Percentiles rank a stretch among this genome's conserved stretches.
phyloP scores from a whole-genome alignment of 495 filamentous ascomycete species.

The Melanomma pulvis-pyrius region DNA sequence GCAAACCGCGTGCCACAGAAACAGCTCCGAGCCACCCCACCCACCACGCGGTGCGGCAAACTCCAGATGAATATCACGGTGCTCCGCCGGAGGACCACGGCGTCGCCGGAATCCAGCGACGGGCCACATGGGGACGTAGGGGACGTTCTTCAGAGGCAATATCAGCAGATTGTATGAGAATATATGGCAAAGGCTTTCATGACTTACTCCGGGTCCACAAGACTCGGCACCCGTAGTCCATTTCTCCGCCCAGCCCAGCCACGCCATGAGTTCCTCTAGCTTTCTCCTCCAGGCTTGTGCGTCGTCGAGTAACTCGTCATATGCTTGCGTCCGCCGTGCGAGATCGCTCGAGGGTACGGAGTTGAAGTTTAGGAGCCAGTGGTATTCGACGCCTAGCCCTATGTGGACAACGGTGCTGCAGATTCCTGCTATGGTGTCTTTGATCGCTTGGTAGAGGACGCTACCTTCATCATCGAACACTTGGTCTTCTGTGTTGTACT shows the following conservation, averaged over 20 bases:
- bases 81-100: not conserved
- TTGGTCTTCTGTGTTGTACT: constrained; percentile 30
- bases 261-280: constrained; percentile 44
- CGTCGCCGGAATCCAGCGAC: constrained; percentile 3
- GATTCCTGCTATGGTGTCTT: constrained; percentile 39
- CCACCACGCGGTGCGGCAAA: not conserved
- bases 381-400: constrained; percentile 40
- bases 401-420: constrained; percentile 41
- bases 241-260: constrained; percentile 47
- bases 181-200: not conserved
- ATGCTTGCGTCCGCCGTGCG: not conserved
- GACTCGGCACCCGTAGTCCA: constrained; percentile 36
- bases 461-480: constrained; percentile 35
- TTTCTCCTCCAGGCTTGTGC: constrained; percentile 32
- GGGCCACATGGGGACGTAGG: constrained; percentile 49
- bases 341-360: not conserved
- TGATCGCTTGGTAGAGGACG: constrained; percentile 35
- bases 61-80: not conserved
- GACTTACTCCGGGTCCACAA: constrained; percentile 34
- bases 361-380: constrained; percentile 22
- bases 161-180: not conserved
- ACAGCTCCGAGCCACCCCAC: constrained; percentile 10
- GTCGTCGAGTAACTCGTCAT: not conserved
- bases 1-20: constrained; percentile 24
- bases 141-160: constrained; percentile 31